Percentiles rank a stretch among this genome's conserved stretches.
Evolutionary conservation across 78 protist species (phyloP).

Genomic region (Guillardia theta): DNA sequence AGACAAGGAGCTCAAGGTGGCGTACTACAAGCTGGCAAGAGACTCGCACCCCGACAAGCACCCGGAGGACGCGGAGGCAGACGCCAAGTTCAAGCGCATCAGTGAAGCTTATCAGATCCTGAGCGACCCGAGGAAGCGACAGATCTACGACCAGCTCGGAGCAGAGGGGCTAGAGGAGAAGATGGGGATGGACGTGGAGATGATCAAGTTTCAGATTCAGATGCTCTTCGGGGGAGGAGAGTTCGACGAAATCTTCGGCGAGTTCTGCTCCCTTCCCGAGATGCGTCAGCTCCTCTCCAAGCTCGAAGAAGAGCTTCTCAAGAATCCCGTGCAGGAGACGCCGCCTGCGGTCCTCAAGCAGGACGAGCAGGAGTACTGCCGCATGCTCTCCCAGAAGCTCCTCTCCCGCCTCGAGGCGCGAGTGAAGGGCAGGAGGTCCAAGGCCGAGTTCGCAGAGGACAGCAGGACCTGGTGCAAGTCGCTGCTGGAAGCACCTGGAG

Average conservation of each 20-base stretch:
- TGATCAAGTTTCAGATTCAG: not conserved
- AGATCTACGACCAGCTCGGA: not conserved
- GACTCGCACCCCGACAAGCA: slow-evolving; percentile 13
- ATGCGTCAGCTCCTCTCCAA: not conserved
- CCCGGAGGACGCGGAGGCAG: not conserved
- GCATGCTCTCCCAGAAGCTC: not conserved
- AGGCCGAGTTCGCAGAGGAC: not conserved
- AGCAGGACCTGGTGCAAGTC: not conserved
- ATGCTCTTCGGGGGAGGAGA: not conserved
- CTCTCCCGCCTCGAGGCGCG: not conserved
- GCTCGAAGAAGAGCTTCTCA: not conserved
- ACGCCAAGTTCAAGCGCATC: not conserved
- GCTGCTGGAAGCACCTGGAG: not conserved
- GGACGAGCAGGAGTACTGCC: not conserved
- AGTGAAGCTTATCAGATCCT: not conserved
- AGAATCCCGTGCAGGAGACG: too few relatives aligned
- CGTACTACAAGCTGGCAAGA: not conserved
- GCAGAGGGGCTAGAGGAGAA: not conserved
- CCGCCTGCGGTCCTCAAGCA: not conserved
- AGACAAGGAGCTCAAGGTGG: not conserved
- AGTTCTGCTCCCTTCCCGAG: not conserved
- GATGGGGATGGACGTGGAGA: not conserved
- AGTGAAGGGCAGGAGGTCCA: not conserved
- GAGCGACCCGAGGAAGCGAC: not conserved
- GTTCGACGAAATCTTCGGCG: not conserved